Conservation (phyloP, 768 basidiomycete genomes). For the Mycena venus region DNA sequence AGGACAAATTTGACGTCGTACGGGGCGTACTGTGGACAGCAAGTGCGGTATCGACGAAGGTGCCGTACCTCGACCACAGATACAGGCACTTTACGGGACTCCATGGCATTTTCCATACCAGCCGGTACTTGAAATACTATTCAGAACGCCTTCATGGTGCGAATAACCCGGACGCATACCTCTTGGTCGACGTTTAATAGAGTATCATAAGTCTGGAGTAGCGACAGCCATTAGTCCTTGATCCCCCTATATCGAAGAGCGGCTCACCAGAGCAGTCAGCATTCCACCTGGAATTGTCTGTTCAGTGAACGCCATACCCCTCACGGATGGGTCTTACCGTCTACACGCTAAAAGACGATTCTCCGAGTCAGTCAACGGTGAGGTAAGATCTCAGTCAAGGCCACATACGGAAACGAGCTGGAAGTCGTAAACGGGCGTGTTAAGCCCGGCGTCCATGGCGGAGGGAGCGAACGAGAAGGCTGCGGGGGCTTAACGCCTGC, state of each 20-base stretch:
- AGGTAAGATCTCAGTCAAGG: too few species aligned
- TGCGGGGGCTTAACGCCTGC: not conserved
- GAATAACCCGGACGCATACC: not conserved
- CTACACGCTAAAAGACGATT: not conserved
- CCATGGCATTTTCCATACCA: constrained; percentile 12
- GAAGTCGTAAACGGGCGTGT: not conserved
- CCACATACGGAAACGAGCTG: constrained; percentile 10
- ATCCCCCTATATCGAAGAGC: not conserved
- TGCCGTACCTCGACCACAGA: constrained; percentile 15
- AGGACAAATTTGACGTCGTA: not conserved
- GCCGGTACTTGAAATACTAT: not conserved
- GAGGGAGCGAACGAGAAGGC: not conserved
- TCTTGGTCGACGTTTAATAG: constrained; percentile 15
- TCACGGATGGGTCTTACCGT: not conserved
- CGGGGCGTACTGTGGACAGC: not conserved
- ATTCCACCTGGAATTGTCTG: not conserved
- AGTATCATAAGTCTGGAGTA: constrained; percentile 23
- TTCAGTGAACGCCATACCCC: not conserved
- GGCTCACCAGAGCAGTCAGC: not conserved
- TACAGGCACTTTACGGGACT: constrained; percentile 9
- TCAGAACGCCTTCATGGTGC: not conserved
- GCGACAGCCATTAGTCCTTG: not conserved
- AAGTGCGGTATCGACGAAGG: constrained; percentile 14
- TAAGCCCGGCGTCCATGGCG: not conserved
- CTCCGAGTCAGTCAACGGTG: not conserved